Percentiles rank a stretch among this genome's conserved stretches.
Conservation (phyloP, 768 basidiomycete genomes). For the Naganishia vaughanmartiniae region DNA sequence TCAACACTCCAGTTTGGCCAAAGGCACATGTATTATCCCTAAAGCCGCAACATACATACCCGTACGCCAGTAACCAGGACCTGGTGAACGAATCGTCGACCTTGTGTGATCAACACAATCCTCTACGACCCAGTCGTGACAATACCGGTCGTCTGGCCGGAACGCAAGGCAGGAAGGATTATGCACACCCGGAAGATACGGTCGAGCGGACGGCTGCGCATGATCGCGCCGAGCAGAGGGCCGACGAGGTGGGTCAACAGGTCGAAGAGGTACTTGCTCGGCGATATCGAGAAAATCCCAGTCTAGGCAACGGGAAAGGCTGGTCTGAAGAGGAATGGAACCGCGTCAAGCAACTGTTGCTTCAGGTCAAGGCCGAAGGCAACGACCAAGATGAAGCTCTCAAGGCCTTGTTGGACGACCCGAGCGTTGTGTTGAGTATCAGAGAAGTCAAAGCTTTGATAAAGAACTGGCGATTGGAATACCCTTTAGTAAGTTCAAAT, state of each 20-base stretch:
- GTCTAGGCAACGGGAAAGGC: not conserved
- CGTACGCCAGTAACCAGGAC: not conserved
- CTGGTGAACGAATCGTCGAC: not conserved
- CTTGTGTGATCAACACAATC: conserved; percentile 10
- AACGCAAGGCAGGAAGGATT: conserved; percentile 20
- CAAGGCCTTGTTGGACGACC: conserved; percentile 14
- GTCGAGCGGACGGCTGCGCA: not conserved
- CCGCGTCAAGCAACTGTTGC: not conserved
- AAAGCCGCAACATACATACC: not conserved
- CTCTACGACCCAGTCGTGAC: conserved; percentile 15
- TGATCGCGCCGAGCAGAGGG: not conserved
- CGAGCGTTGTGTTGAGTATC: conserved; percentile 21
- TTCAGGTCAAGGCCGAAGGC: not conserved
- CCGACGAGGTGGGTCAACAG: not conserved
- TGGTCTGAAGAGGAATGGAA: conserved; percentile 9
- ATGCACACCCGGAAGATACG: conserved; percentile 2
- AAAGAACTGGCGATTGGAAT: conserved; percentile 20
- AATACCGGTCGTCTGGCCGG: conserved; percentile 22
- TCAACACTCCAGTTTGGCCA: conserved; percentile 22
- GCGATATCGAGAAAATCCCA: not conserved
- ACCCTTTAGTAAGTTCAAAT: conserved; percentile 6
- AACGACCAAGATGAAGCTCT: not conserved
- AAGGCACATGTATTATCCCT: conserved; percentile 17
- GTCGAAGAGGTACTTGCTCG: not conserved
- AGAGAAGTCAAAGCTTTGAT: conserved; percentile 24